These are phyloP conservation scores for Myxozyma neotropica DNA, from an alignment of 805 yeast genomes.

Conservation along the genomic window DNA sequence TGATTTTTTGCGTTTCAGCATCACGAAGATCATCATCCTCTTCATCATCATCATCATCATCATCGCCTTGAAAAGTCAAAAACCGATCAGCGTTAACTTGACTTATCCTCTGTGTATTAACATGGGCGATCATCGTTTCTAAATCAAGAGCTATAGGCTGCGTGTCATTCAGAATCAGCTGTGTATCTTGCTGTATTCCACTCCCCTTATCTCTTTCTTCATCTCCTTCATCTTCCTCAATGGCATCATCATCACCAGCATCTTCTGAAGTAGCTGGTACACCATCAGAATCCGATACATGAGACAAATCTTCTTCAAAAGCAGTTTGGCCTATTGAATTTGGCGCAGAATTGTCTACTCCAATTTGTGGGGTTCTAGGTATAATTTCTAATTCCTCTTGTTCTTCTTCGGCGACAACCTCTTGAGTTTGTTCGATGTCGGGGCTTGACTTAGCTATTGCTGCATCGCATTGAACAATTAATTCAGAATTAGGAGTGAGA, in stretches of 20 bases:
- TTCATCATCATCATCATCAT: neutral
- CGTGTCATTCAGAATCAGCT: neutral
- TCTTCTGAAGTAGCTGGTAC: constrained; percentile 3
- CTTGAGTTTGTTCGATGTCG: neutral
- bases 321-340: neutral
- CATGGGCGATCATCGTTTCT: neutral
- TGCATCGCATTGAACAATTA: neutral
- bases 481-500: neutral
- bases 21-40: neutral
- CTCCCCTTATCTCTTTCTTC: neutral
- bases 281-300: constrained; percentile 7
- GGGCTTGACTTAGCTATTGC: neutral
- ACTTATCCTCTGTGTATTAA: constrained; percentile 4
- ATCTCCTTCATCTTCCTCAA: neutral
- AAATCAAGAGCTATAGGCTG: neutral
- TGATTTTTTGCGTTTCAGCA: constrained; percentile 4
- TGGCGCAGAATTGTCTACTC: neutral
- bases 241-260: neutral
- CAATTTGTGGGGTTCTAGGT: neutral
- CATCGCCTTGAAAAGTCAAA: neutral
- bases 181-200: neutral
- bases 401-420: neutral
- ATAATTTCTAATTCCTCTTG: neutral
- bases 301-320: neutral
- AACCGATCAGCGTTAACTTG: neutral